These are phyloP conservation scores for Zygosaccharomyces rouxii DNA, from an alignment of 805 yeast species.

Conservation along the genomic window DNA sequence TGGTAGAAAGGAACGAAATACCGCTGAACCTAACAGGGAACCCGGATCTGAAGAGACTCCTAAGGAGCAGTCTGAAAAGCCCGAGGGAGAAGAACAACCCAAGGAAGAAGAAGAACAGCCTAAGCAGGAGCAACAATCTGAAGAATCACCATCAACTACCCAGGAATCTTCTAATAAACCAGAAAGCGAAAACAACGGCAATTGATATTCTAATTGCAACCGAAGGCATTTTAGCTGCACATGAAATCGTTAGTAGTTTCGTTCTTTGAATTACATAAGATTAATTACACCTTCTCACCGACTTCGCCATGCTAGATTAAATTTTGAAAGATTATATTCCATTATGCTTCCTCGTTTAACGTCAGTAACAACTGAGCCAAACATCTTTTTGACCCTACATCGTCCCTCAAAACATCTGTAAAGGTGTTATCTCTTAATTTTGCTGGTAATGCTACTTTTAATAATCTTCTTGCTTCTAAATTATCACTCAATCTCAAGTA, in stretches of 20 bases:
- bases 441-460: slow-evolving; percentile 79
- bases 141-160: neutral
- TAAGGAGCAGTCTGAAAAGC: no score
- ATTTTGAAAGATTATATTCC: neutral
- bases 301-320: neutral
- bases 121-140: neutral
- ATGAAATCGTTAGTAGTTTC: neutral
- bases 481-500: slow-evolving; percentile 87
- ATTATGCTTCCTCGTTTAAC: slow-evolving; percentile 40
- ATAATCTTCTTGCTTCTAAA: slow-evolving; percentile 81
- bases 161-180: neutral
- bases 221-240: neutral
- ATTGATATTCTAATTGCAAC: neutral
- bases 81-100: neutral
- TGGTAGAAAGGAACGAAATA: neutral
- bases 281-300: neutral
- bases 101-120: neutral
- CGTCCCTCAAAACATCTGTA: slow-evolving; percentile 72
- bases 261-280: neutral
- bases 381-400: slow-evolving; percentile 81
- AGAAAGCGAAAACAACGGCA: neutral
- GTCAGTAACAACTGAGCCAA: slow-evolving; percentile 75
- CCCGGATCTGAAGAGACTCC: neutral
- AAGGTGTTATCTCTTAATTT: slow-evolving; percentile 75
- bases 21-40: neutral